phyloP scores from a whole-genome alignment of 805 yeast species.

The Teunomyces stri region DNA sequence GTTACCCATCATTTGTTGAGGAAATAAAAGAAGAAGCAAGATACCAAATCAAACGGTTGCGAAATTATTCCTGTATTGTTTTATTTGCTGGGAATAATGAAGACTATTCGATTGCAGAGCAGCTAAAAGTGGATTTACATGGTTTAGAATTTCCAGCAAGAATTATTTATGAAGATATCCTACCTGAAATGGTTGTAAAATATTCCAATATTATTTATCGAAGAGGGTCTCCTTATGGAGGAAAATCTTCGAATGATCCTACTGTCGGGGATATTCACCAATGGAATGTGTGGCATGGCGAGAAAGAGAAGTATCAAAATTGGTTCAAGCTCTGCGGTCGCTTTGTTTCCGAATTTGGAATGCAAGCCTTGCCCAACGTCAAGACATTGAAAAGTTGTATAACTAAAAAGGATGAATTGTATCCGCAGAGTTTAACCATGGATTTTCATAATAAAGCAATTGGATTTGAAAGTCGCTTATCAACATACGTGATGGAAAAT shows the following conservation, averaged over 20 bases:
- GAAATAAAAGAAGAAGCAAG: conserved; percentile 36
- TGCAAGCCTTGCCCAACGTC: conserved; percentile 44
- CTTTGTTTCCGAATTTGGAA: conserved; percentile 54
- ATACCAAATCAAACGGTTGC: conserved; percentile 39
- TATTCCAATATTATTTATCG: conserved; percentile 35
- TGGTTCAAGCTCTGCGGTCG: conserved; percentile 48
- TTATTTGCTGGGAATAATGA: conserved; percentile 47
- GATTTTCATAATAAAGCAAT: conserved; percentile 51
- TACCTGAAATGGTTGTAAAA: conserved; percentile 34
- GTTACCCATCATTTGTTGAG: conserved; percentile 31
- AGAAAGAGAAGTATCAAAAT: conserved; percentile 47
- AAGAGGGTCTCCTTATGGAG: conserved; percentile 52
- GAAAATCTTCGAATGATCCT: conserved; percentile 31
- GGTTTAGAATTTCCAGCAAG: conserved; percentile 45
- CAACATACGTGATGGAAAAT: conserved; percentile 47
- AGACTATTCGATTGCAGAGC: conserved; percentile 47
- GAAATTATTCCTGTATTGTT: conserved; percentile 40
- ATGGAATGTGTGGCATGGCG: conserved; percentile 60
- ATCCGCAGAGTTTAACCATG: conserved; percentile 44
- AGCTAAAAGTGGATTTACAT: conserved; percentile 23
- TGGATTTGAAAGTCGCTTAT: conserved; percentile 46
- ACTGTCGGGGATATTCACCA: conserved; percentile 52
- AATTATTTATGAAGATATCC: conserved; percentile 35
- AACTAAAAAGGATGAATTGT: conserved; percentile 34
- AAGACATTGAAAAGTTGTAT: conserved; percentile 37